These are phyloP conservation scores for Pythium angustatum DNA, from an alignment of 352 stramenopile genomes.

Conservation along the genomic window DNA sequence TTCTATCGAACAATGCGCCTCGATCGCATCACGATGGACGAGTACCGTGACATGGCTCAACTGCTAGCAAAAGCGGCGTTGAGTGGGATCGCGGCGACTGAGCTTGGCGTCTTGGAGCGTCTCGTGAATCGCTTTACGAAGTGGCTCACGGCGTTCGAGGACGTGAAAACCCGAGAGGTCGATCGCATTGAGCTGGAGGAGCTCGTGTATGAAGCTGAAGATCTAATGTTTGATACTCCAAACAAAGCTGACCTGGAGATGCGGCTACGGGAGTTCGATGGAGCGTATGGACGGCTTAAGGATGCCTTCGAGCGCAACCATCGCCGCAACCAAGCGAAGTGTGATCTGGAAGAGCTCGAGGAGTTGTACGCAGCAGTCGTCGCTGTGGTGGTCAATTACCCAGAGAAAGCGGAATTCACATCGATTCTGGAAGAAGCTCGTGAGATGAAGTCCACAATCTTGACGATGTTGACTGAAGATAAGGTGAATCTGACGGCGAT, in stretches of 20 bases:
- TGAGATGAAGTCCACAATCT: constrained; percentile 62
- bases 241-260: constrained; percentile 41
- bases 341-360: constrained; percentile 55
- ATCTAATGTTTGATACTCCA: constrained; percentile 49
- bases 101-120: constrained; percentile 56
- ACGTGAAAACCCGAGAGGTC: constrained; percentile 33
- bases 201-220: constrained; percentile 59
- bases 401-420: constrained; percentile 51
- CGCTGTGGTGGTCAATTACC: constrained; percentile 55
- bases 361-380: constrained; percentile 45
- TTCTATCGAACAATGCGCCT: constrained; percentile 71
- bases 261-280: constrained; percentile 55
- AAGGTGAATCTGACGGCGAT: constrained; percentile 85
- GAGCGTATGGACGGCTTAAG: constrained; percentile 61
- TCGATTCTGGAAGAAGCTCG: constrained; percentile 63
- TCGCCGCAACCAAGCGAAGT: constrained; percentile 69
- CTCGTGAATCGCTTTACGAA: constrained; percentile 52
- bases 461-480: constrained; percentile 66
- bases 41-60: constrained; percentile 49
- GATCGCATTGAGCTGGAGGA: constrained; percentile 50
- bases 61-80: constrained; percentile 30
- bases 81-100: constrained; percentile 38
- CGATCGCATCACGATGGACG: constrained; percentile 34
- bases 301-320: constrained; percentile 62
- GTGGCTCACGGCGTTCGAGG: constrained; percentile 50